These are phyloP conservation scores for Aspergillus novoparasiticus DNA, from an alignment of 2,329 filamentous ascomycete genomes.

Conservation along the genomic window DNA sequence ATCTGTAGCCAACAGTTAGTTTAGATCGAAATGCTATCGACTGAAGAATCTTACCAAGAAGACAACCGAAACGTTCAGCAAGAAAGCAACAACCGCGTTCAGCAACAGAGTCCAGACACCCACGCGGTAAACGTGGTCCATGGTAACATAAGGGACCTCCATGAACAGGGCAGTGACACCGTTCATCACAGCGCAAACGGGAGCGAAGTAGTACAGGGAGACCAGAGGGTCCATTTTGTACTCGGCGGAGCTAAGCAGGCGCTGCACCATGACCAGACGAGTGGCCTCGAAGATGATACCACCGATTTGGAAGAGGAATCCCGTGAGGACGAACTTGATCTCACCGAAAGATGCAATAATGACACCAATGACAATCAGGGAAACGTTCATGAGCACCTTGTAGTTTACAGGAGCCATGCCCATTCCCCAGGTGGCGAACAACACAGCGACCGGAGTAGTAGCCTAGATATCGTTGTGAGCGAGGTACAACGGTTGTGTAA, in stretches of 20 bases:
- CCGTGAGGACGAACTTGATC: conserved; percentile 76
- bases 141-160: conserved; percentile 68
- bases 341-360: conserved; percentile 93
- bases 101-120: conserved; percentile 67
- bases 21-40: neutral
- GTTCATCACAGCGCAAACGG: conserved; percentile 82
- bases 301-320: conserved; percentile 70
- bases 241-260: conserved; percentile 73
- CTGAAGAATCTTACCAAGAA: conserved; percentile 68
- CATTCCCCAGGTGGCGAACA: conserved; percentile 85
- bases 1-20: conserved; percentile 57
- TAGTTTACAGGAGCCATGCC: conserved; percentile 82
- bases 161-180: conserved; percentile 67
- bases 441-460: conserved; percentile 89
- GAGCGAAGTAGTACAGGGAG: conserved; percentile 87
- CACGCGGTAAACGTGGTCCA: conserved; percentile 66
- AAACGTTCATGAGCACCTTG: conserved; percentile 89
- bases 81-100: conserved; percentile 78
- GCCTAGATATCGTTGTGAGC: conserved; percentile 58
- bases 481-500: neutral
- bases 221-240: conserved; percentile 89
- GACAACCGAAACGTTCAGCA: conserved; percentile 82
- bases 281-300: conserved; percentile 81
- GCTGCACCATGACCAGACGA: conserved; percentile 82
- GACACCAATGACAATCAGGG: conserved; percentile 91